phyloP scores from a whole-genome alignment of 164 flowering plant genomes.

The Aristolochia contorta region DNA sequence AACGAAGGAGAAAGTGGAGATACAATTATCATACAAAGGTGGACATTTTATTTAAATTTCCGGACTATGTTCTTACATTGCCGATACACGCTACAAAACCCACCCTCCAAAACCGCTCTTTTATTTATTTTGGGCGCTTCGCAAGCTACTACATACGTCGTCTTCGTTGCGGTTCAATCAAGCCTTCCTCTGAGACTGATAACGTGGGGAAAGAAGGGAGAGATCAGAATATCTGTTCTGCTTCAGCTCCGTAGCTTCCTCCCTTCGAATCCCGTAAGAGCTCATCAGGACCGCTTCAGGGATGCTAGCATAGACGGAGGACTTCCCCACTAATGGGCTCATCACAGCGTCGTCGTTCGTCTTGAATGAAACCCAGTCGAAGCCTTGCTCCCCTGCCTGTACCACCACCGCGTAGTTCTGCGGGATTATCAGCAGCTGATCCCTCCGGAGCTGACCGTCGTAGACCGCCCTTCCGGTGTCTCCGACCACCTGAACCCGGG shows the following conservation, averaged over 20 bases:
- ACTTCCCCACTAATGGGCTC: conserved; percentile 24
- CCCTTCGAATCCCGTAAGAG: conserved; percentile 18
- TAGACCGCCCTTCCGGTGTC: conserved; percentile 20
- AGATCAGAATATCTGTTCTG: conserved; percentile 9
- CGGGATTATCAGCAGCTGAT: conserved; percentile 30
- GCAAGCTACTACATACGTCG: no score
- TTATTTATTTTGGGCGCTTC: no score
- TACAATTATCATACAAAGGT: no score
- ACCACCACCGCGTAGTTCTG: conserved; percentile 23
- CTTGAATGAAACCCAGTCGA: conserved; percentile 28
- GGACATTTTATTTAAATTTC: no score
- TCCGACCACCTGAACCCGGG: conserved; percentile 22
- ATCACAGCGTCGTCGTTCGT: conserved; percentile 22
- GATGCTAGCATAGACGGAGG: conserved; percentile 27
- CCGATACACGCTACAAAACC: no score
- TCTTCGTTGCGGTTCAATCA: no score
- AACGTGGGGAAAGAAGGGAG: no score
- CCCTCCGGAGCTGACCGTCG: conserved; percentile 20
- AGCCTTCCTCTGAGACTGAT: no score
- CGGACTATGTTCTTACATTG: no score
- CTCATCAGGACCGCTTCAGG: conserved; percentile 25
- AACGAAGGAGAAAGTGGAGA: no score
- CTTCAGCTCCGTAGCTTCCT: conserved; percentile 27
- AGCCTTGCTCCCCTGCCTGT: conserved; percentile 24
- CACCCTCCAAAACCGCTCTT: no score